phyloP scores from a whole-genome alignment of 768 basidiomycete genomes.

The Trametes villosa region DNA sequence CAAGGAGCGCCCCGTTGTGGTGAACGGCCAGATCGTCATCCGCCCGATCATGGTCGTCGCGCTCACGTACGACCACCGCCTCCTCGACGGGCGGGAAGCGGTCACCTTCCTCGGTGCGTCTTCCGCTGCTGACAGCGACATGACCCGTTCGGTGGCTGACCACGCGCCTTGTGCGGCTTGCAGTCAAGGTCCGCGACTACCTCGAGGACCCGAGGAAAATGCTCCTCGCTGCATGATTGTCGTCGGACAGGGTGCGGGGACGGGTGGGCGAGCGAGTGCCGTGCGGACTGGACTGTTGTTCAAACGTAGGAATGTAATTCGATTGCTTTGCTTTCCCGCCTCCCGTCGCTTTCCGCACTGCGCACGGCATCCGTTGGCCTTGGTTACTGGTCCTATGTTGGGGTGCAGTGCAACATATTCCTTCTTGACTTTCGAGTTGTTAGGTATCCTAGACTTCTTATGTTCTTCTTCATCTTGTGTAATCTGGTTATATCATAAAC shows the following conservation, averaged over 20 bases:
- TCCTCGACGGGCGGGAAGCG: conserved; percentile 95
- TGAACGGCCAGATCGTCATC: conserved; percentile 94
- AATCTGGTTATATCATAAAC: too few species aligned
- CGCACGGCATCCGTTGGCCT: too few species aligned
- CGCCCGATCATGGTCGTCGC: conserved; percentile 96
- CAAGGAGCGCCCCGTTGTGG: conserved; percentile 89
- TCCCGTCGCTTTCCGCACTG: neutral
- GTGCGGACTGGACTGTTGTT: conserved; percentile 10
- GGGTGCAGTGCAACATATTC: too few species aligned
- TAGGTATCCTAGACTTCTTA: too few species aligned
- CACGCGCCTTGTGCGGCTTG: neutral
- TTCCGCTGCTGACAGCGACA: neutral
- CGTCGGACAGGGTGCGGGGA: neutral
- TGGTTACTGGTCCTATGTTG: too few species aligned
- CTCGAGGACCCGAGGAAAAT: conserved; percentile 95
- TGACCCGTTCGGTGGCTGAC: neutral
- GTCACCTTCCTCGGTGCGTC: conserved; percentile 94
- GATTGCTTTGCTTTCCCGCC: neutral
- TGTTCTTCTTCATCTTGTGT: too few species aligned
- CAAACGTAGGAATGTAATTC: neutral
- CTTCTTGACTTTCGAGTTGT: too few species aligned
- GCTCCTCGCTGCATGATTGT: conserved; percentile 56
- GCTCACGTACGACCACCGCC: conserved; percentile 92
- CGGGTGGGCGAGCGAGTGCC: neutral
- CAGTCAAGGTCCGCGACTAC: conserved; percentile 92